Evolutionary conservation across 805 yeast species (phyloP), one percentile per base, ranked within the genome.

Genomic region (Vanderwaltozyma polyspora): DNA sequence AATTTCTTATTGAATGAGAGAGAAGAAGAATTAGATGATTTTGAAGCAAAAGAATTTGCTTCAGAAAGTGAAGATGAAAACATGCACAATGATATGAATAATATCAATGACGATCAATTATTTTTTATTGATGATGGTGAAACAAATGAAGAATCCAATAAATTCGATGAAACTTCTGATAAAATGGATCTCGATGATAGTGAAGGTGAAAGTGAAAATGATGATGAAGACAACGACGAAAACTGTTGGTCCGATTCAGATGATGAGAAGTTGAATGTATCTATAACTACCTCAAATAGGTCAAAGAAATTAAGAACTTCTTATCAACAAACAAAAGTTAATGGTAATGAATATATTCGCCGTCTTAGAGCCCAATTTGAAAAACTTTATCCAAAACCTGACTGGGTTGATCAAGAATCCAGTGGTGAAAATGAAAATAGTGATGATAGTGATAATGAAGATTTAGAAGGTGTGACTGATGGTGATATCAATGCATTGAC

Each of bases 181-280:
- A 58, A 51, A 26, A 43, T 55, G 31, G 55, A 46, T 38, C 68
- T 73, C 10, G 83, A 76, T 50, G 74, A 68, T 3, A 67, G 49
- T 12, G 58, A 46, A 6, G 55, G 42, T 6, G 61, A 49, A 15
- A 53, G 34, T 11, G 26, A 39, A 12, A 59, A 49, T 16, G 66
- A 59, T 27, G 59, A 42, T 6, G 53, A 45, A 2, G 60, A 57
- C 4, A 60, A 49, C n/a, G 60, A 45, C 23, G 57, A 50, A 3
- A 46, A 45, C 9, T 85, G 78, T 2, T 91, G 98, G 98, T 57
- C 57, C 12, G 98, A 91, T 60, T 79, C 93, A 38, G 97, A 87
- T 49, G 98, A 91, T 55, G 97, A 87, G 41, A 66, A 66, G 29
- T 45, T 82, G 18, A 60, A 63, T 15, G 67, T 89, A 6, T 72